These are phyloP conservation scores for Picea mariana DNA, from an alignment of 83 land plant species.

Conservation along the genomic window DNA sequence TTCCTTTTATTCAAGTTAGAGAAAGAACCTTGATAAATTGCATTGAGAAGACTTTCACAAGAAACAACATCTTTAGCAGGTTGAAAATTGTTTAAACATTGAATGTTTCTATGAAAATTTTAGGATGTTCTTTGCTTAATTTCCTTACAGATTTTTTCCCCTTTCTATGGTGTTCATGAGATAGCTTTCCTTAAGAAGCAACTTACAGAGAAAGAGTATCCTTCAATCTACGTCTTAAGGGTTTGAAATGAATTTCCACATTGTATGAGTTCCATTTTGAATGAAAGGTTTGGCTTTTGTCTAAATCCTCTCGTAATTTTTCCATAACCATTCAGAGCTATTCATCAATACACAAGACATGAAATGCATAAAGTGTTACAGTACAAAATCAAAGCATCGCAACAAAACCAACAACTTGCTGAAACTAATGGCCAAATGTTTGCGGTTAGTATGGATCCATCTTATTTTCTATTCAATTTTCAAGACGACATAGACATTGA, in stretches of 20 bases:
- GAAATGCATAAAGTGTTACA: conserved; percentile 1
- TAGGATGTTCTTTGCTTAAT: too few species aligned
- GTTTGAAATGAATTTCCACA: neutral
- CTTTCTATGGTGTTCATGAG: neutral
- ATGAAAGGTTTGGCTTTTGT: too few species aligned
- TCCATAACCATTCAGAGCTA: neutral
- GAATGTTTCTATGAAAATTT: too few species aligned
- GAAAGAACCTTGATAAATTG: too few species aligned
- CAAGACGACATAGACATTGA: too few species aligned
- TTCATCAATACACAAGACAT: conserved; percentile 3
- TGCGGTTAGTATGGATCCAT: neutral
- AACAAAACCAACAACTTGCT: conserved; percentile 2
- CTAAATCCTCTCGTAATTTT: too few species aligned
- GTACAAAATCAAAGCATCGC: neutral
- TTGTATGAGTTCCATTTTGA: too few species aligned
- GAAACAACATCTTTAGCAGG: neutral
- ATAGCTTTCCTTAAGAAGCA: conserved; percentile 7
- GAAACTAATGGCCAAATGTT: conserved; percentile 13
- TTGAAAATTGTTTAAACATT: too few species aligned
- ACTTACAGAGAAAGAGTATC: conserved; percentile 9
- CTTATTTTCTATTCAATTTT: too few species aligned
- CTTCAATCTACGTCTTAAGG: neutral
- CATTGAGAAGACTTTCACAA: neutral
- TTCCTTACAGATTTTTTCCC: neutral
- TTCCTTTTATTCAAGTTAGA: neutral